A percentile compares a stretch with the other conserved stretches of the same genome.
Conservation (phyloP, 805 yeast species). For the Tetrapisispora phaffii region DNA sequence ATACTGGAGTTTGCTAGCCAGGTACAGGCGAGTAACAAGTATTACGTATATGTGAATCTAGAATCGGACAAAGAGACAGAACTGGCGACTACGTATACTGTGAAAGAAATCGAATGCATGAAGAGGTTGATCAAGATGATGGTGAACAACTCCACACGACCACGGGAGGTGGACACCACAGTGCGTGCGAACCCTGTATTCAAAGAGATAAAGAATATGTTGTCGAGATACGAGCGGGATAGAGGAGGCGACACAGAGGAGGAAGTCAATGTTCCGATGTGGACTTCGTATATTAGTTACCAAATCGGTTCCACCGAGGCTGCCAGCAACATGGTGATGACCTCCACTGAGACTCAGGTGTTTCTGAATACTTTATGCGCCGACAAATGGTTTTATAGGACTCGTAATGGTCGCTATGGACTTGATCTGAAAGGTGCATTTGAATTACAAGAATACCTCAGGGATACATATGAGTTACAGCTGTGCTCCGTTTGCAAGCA, state of each 20-base stretch:
- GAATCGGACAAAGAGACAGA: constrained; percentile 19
- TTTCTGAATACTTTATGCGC: constrained; percentile 14
- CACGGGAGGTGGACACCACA: background rate
- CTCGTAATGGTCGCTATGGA: constrained; percentile 17
- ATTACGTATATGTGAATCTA: constrained; percentile 21
- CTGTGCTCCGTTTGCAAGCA: constrained; percentile 17
- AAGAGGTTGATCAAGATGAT: constrained; percentile 21
- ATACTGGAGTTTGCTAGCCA: background rate
- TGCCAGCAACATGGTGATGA: constrained; percentile 12
- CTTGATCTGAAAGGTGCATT: constrained; percentile 19
- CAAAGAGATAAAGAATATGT: constrained; percentile 12
- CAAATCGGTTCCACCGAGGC: constrained; percentile 17
- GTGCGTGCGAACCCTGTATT: background rate
- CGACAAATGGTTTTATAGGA: constrained; percentile 23
- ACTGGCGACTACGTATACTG: constrained; percentile 22
- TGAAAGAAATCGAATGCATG: constrained; percentile 22
- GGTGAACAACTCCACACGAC: background rate
- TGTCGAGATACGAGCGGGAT: constrained; percentile 5
- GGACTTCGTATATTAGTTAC: constrained; percentile 12
- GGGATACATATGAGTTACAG: constrained; percentile 10
- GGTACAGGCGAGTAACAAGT: constrained; percentile 12
- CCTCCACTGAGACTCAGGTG: constrained; percentile 15
- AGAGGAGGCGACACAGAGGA: background rate
- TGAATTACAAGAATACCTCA: constrained; percentile 22
- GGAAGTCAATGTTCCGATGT: background rate